A percentile compares a stretch with the other conserved stretches of the same genome.
Conservation (phyloP, 2,329 filamentous ascomycete genomes). For the Colletotrichum tanaceti region DNA sequence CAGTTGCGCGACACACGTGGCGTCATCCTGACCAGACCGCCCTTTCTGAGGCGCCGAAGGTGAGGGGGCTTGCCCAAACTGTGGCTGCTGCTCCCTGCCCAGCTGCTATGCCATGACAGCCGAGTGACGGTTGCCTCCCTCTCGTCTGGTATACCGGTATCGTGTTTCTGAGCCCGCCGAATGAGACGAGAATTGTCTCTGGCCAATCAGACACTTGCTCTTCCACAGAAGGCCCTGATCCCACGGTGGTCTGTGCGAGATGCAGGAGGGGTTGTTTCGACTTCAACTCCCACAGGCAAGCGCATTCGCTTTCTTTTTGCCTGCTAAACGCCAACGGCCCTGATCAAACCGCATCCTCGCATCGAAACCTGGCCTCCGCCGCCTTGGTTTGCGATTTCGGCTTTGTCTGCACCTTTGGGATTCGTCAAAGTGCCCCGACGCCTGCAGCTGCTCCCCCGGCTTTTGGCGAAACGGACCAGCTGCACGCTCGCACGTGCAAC, state of each 20-base stretch:
- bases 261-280: constrained; percentile 37
- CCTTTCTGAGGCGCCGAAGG: background rate
- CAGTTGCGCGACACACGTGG: constrained; percentile 31
- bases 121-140: constrained; percentile 1
- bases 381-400: constrained; percentile 20
- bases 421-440: constrained; percentile 25
- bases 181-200: constrained; percentile 12
- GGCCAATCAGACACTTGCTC: constrained; percentile 12
- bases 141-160: too few relatives aligned
- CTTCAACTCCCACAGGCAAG: constrained; percentile 24
- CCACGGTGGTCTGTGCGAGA: constrained; percentile 30
- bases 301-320: constrained; percentile 28
- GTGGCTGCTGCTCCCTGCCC: background rate
- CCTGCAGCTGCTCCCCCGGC: constrained; percentile 20
- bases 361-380: constrained; percentile 21
- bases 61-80: background rate
- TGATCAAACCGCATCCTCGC: constrained; percentile 2
- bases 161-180: constrained; percentile 33
- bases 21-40: constrained; percentile 26
- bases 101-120: constrained; percentile 15
- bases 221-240: constrained; percentile 20
- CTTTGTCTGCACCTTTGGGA: background rate
- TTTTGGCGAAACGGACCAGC: constrained; percentile 17
- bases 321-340: constrained; percentile 10
- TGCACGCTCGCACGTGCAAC: constrained; percentile 8